Conservation (phyloP, 805 yeast genomes). For the Starmerella lactis-condensi region DNA sequence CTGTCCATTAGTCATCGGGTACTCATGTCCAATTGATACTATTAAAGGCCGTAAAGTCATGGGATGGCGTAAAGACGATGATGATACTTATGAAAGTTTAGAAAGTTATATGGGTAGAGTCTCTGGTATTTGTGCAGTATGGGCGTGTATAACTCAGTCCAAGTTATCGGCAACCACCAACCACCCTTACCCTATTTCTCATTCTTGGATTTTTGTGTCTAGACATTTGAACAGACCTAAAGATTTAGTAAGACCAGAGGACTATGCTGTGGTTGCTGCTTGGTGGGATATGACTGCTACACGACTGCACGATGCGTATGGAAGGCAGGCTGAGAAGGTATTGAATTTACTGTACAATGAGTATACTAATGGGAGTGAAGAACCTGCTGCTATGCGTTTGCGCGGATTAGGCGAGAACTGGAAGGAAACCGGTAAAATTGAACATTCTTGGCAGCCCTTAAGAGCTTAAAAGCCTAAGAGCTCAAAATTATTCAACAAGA, state of each 20-base stretch:
- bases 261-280: conserved; percentile 49
- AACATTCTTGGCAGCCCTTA: conserved; percentile 16
- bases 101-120: conserved; percentile 66
- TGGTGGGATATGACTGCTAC: conserved; percentile 85
- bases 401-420: conserved; percentile 68
- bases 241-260: conserved; percentile 40
- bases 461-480: conserved; percentile 1
- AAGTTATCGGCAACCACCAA: conserved; percentile 17
- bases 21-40: conserved; percentile 51
- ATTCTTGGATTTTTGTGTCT: conserved; percentile 57
- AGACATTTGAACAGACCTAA: conserved; percentile 43
- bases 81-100: conserved; percentile 30
- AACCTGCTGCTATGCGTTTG: conserved; percentile 65
- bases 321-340: conserved; percentile 51
- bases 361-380: conserved; percentile 38
- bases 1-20: conserved; percentile 80
- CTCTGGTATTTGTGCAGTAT: conserved; percentile 68
- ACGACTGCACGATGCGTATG: conserved; percentile 39
- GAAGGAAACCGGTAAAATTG: conserved; percentile 29
- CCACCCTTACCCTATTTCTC: conserved; percentile 40
- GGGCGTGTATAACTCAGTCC: conserved; percentile 51
- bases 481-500: conserved; percentile 31
- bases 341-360: conserved; percentile 29
- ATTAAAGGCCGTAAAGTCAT: conserved; percentile 63
- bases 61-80: conserved; percentile 62